A percentile compares a stretch with the other conserved stretches of the same genome.
Conservation (phyloP, 768 basidiomycete species). For the Tubosaeta sp. region DNA sequence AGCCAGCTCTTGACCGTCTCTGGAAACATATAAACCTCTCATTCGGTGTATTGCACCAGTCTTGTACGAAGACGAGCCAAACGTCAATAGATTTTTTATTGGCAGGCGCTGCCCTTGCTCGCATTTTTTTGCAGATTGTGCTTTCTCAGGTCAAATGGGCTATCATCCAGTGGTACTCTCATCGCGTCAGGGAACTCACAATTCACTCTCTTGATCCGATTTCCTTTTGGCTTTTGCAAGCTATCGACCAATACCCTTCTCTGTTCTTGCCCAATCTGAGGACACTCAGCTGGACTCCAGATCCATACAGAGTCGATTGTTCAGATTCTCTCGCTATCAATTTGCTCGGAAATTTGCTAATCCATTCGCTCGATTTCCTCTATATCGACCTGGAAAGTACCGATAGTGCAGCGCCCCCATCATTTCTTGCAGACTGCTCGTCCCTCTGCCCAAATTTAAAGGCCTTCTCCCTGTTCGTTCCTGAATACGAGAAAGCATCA, state of each 20-base stretch:
- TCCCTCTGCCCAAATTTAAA: not conserved
- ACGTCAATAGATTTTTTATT: not conserved
- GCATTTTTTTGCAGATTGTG: not conserved
- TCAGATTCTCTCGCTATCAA: not conserved
- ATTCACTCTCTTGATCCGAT: not conserved
- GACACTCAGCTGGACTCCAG: not conserved
- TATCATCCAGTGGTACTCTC: not conserved
- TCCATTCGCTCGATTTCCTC: not conserved
- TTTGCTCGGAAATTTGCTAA: not conserved
- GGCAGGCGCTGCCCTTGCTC: not conserved
- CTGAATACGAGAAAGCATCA: not conserved
- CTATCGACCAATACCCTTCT: not conserved
- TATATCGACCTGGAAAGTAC: not conserved
- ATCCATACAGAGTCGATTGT: too few relatives aligned
- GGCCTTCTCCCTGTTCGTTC: not conserved
- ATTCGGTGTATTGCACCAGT: not conserved
- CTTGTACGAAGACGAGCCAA: not conserved
- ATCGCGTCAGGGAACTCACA: not conserved
- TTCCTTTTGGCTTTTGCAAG: not conserved
- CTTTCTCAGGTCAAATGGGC: not conserved
- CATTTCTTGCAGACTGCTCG: not conserved
- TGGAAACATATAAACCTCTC: not conserved
- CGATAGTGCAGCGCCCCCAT: too few relatives aligned
- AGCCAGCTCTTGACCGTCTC: not conserved
- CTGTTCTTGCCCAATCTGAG: conserved; percentile 1